These are phyloP conservation scores for Pseudogymnoascus sp. DNA, from an alignment of 2,329 filamentous ascomycete species.

Conservation along the genomic window DNA sequence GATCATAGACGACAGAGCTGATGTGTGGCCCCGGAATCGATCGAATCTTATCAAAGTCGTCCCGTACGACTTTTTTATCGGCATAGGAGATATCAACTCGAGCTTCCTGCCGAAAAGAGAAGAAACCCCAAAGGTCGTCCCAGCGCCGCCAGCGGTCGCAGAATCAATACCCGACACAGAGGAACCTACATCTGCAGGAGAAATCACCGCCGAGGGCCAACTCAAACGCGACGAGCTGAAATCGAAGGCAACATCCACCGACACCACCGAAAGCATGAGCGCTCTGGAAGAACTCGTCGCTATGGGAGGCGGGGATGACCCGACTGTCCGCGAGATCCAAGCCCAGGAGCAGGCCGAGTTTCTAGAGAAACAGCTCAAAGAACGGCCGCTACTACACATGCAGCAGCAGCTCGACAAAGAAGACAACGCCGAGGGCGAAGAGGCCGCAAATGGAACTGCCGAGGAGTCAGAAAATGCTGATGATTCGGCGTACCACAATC, in stretches of 20 bases:
- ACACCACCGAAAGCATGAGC: constrained; percentile 17
- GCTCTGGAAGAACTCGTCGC: constrained; percentile 68
- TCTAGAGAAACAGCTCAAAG: constrained; percentile 79
- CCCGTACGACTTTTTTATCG: constrained; percentile 96
- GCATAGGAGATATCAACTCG: constrained; percentile 97
- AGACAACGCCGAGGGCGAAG: constrained; percentile 50
- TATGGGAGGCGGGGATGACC: constrained; percentile 65
- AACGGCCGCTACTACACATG: constrained; percentile 82
- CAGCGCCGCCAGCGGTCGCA: constrained; percentile 16
- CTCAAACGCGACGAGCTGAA: neutral
- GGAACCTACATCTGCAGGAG: neutral
- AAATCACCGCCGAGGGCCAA: neutral
- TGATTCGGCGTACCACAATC: constrained; percentile 25
- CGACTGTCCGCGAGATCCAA: constrained; percentile 62
- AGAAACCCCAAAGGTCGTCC: constrained; percentile 33
- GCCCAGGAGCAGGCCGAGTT: constrained; percentile 78
- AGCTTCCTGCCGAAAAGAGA: constrained; percentile 82
- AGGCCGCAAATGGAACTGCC: constrained; percentile 24
- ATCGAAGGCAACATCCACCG: constrained; percentile 2
- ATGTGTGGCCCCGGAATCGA: constrained; percentile 88
- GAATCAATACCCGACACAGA: constrained; percentile 10
- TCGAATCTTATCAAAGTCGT: constrained; percentile 90
- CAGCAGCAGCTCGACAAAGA: constrained; percentile 86
- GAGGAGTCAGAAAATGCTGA: constrained; percentile 32
- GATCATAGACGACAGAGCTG: constrained; percentile 93